These are phyloP conservation scores for Micractinium sp. DNA, from an alignment of 139 green algal genomes.

Conservation along the genomic window DNA sequence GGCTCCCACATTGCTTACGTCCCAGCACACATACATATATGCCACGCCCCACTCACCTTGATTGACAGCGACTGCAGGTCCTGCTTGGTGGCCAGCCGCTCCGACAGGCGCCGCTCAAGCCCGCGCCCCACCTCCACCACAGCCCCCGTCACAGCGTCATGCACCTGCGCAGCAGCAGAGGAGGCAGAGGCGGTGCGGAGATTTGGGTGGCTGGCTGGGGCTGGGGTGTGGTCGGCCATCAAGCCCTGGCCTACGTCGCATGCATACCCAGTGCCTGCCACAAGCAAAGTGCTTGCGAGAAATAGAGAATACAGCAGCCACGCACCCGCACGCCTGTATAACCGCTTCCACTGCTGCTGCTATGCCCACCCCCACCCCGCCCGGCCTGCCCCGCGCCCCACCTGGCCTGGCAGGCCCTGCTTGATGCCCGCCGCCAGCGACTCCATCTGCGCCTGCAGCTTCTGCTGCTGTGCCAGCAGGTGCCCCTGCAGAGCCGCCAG, in stretches of 20 bases:
- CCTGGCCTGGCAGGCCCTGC: not conserved
- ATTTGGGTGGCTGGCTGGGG: too few relatives aligned
- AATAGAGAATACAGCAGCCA: not conserved
- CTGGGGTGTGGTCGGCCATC: not conserved
- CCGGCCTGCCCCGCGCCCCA: not conserved
- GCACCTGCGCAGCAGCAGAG: not conserved
- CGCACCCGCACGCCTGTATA: too few relatives aligned
- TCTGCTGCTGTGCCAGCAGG: constrained; percentile 31
- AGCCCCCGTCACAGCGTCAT: constrained; percentile 2
- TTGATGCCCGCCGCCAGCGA: not conserved
- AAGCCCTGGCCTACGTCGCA: too few relatives aligned
- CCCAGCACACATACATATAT: not conserved
- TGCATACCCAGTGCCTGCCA: too few relatives aligned
- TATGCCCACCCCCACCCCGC: not conserved
- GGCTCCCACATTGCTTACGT: too few relatives aligned
- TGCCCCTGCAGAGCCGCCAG: constrained; percentile 17
- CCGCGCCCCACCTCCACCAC: not conserved
- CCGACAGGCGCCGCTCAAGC: constrained; percentile 15
- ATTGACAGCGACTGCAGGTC: constrained; percentile 3
- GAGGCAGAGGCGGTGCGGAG: not conserved
- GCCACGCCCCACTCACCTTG: constrained; percentile 4
- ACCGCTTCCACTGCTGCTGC: too few relatives aligned
- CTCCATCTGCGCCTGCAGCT: constrained; percentile 22
- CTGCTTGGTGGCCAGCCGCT: constrained; percentile 26
- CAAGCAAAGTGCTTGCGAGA: too few relatives aligned